Conservation (phyloP, 73 alveolate species). For the Tetrahymena malaccensis region DNA sequence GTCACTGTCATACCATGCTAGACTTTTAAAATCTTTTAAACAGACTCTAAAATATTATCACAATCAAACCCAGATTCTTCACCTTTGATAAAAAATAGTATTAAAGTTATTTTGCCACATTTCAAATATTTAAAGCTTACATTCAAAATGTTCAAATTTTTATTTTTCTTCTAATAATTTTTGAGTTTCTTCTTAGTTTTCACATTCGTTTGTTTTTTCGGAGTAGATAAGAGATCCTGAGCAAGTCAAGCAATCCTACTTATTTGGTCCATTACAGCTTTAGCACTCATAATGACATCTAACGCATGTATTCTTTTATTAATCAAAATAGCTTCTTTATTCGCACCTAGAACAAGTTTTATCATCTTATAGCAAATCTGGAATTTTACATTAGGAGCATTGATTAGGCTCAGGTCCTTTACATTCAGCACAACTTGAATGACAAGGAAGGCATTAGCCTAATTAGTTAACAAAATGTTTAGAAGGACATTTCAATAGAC, state of each 20-base stretch:
- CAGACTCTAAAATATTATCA: background rate
- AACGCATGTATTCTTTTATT: background rate
- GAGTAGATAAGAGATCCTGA: background rate
- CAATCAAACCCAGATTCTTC: background rate
- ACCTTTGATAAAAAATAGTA: background rate
- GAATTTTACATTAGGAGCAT: background rate
- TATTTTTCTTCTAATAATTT: background rate
- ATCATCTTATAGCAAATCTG: background rate
- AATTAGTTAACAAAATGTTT: background rate
- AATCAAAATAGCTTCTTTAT: background rate
- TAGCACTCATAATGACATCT: background rate
- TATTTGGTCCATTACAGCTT: background rate
- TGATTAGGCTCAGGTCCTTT: background rate
- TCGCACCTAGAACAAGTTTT: background rate
- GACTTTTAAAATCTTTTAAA: background rate
- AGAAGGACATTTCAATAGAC: background rate
- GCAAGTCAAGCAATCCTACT: background rate
- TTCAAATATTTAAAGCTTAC: background rate
- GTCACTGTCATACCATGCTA: background rate
- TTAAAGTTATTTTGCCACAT: background rate
- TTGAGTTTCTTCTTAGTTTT: background rate
- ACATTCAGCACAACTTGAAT: background rate
- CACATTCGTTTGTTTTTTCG: background rate
- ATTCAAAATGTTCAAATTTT: background rate
- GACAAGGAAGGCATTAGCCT: background rate